Conservation (phyloP, 306 rosid species). For the Vigna radiata region DNA sequence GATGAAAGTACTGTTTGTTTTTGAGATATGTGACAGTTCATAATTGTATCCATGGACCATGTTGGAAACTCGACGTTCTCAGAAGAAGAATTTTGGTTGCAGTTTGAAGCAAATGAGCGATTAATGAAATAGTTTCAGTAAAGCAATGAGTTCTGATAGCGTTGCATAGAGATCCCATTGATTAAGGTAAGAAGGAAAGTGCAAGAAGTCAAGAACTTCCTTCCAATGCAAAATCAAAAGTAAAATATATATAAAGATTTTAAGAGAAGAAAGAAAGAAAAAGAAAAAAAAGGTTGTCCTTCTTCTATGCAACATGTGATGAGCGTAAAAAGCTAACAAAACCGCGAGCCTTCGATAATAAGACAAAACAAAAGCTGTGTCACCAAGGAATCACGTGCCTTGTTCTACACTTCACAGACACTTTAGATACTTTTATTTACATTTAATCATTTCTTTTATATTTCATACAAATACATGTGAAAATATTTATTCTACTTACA, state of each 20-base stretch:
- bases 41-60: neutral
- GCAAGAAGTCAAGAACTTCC: neutral
- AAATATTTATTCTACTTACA: constrained; percentile 2
- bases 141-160: neutral
- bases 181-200: neutral
- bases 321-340: constrained; percentile 7
- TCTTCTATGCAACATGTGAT: neutral
- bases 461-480: neutral
- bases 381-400: neutral
- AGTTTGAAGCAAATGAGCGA: neutral
- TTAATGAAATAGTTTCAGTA: neutral
- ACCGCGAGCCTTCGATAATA: neutral
- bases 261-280: neutral
- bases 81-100: neutral
- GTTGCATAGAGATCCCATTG: neutral
- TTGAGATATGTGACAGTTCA: constrained; percentile 54
- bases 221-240: neutral
- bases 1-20: constrained; percentile 45
- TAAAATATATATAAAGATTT: neutral
- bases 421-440: neutral
- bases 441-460: neutral
- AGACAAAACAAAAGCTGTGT: constrained; percentile 21
- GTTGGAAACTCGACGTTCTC: neutral
- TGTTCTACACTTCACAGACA: neutral
- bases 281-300: neutral